Percentiles rank a stretch among this genome's conserved stretches.
Conservation (phyloP, 768 basidiomycete genomes). For the Suillus fuscotomentosus region DNA sequence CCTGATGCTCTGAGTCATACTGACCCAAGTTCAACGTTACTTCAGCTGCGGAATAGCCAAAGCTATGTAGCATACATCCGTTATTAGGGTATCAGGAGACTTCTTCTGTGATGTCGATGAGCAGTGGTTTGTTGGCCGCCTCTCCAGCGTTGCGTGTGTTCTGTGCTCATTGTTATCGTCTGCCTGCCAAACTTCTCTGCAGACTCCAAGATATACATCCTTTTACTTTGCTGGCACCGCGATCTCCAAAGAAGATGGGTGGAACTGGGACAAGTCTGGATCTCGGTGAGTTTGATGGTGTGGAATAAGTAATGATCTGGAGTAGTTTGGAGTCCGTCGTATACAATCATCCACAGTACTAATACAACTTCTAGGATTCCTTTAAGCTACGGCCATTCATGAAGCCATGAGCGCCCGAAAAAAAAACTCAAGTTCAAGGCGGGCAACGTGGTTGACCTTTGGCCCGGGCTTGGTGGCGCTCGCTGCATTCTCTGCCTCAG, state of each 20-base stretch:
- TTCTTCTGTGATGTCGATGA: neutral
- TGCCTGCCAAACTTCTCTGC: neutral
- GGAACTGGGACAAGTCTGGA: neutral
- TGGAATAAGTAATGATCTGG: too few species aligned
- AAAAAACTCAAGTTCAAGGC: constrained; percentile 28
- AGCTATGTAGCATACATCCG: neutral
- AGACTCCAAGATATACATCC: neutral
- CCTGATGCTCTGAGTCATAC: neutral
- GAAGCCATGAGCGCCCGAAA: constrained; percentile 20
- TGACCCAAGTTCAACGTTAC: neutral
- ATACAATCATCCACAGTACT: neutral
- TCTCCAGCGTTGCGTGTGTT: neutral
- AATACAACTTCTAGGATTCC: neutral
- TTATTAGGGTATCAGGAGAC: neutral
- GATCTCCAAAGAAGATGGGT: neutral
- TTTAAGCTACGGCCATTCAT: neutral
- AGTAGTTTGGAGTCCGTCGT: too few species aligned
- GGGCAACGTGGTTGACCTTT: constrained; percentile 56
- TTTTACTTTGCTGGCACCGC: neutral
- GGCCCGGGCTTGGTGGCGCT: constrained; percentile 57
- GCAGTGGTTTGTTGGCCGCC: too few species aligned
- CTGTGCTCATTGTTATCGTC: neutral
- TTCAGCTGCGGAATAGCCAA: neutral
- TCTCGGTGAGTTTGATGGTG: too few species aligned
- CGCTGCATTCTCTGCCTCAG: constrained; percentile 43